phyloP scores from a whole-genome alignment of 805 yeast genomes.

The Candida ficus region DNA sequence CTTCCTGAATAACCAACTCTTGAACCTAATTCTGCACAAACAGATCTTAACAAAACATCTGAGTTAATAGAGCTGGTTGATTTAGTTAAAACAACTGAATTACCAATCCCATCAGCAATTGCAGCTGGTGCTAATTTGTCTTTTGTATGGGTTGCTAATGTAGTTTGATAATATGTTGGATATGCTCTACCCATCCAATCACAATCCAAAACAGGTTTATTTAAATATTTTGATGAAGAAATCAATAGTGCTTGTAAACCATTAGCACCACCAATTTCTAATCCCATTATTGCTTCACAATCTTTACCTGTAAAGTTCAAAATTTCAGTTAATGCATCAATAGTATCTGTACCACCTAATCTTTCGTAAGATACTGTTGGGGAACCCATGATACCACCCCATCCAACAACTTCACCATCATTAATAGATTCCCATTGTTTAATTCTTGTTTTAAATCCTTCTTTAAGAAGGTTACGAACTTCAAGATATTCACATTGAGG shows the following conservation, averaged over 20 bases:
- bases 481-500: slow-evolving; percentile 36
- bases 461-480: slow-evolving; percentile 27
- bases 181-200: slow-evolving; percentile 46
- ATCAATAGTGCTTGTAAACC: slow-evolving; percentile 28
- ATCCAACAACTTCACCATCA: slow-evolving; percentile 22
- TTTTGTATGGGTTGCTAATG: slow-evolving; percentile 28
- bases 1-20: slow-evolving; percentile 29
- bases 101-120: slow-evolving; percentile 40
- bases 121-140: slow-evolving; percentile 23
- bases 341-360: slow-evolving; percentile 30
- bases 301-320: slow-evolving; percentile 24
- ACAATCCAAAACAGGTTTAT: slow-evolving; percentile 28
- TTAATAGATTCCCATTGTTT: slow-evolving; percentile 28
- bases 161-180: slow-evolving; percentile 40
- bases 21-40: slow-evolving; percentile 40
- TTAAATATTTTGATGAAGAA: slow-evolving; percentile 20
- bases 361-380: slow-evolving; percentile 41
- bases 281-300: slow-evolving; percentile 27
- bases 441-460: slow-evolving; percentile 31
- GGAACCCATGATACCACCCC: slow-evolving; percentile 37
- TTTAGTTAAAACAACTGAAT: slow-evolving; percentile 29
- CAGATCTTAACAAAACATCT: slow-evolving; percentile 34
- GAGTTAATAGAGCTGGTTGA: slow-evolving; percentile 28
- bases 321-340: slow-evolving; percentile 26
- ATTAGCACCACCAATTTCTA: slow-evolving; percentile 40